A percentile compares a stretch with the other conserved stretches of the same genome.
phyloP scores from a whole-genome alignment of 2,329 filamentous ascomycete species.

The Penicillium sumatraense region DNA sequence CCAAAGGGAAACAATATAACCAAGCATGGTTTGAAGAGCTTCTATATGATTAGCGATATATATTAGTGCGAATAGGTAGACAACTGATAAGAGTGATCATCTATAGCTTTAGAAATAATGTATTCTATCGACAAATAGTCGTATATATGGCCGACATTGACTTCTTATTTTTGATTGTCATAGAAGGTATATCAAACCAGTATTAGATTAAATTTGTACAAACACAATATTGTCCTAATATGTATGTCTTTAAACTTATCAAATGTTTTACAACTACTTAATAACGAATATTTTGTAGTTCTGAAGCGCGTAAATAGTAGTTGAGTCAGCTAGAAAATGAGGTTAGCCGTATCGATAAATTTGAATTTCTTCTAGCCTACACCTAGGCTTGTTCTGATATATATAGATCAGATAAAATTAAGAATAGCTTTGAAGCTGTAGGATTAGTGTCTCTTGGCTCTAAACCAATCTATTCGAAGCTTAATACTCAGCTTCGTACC shows the following conservation, averaged over 20 bases:
- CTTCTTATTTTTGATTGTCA: conserved; percentile 46
- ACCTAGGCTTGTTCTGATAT: neutral
- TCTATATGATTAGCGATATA: conserved; percentile 4
- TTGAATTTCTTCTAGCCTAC: neutral
- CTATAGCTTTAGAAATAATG: conserved; percentile 41
- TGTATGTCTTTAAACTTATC: neutral
- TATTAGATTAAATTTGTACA: neutral
- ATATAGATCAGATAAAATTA: neutral
- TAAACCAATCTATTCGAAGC: too few relatives aligned
- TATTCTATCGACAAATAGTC: conserved; percentile 32
- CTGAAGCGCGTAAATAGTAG: neutral
- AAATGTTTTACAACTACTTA: neutral
- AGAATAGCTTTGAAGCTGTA: neutral
- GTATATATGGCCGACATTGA: conserved; percentile 30
- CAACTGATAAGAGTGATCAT: conserved; percentile 38
- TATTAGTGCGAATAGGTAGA: conserved; percentile 39
- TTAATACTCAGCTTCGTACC: too few relatives aligned
- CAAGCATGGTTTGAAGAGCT: conserved; percentile 8
- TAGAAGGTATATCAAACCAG: conserved; percentile 35
- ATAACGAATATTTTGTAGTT: neutral
- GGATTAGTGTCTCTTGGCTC: neutral
- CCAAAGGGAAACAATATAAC: conserved; percentile 11
- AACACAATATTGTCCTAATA: neutral
- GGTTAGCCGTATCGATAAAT: neutral
- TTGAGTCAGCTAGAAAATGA: neutral